These are phyloP conservation scores for Coelastrella sp. DNA, from an alignment of 139 green algal genomes.

Conservation along the genomic window DNA sequence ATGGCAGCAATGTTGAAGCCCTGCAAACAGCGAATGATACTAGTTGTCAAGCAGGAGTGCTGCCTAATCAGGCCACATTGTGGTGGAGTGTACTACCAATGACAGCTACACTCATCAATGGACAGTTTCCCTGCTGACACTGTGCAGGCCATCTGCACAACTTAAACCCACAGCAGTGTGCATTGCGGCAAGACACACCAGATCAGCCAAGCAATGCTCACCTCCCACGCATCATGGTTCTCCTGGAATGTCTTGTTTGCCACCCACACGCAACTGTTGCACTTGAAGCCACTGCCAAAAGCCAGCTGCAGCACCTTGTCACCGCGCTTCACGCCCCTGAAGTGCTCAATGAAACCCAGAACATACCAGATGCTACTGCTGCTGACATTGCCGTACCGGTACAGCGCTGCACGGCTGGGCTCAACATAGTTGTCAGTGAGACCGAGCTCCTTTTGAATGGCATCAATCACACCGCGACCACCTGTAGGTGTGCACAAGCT, in stretches of 20 bases:
- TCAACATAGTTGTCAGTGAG: conserved; percentile 68
- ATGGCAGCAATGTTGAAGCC: conserved; percentile 66
- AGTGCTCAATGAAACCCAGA: conserved; percentile 81
- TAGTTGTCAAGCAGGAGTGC: conserved; percentile 13
- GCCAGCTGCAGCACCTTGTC: conserved; percentile 93
- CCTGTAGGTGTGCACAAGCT: conserved; percentile 41
- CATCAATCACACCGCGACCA: conserved; percentile 94
- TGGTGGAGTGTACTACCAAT: not conserved
- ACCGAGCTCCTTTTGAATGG: conserved; percentile 95
- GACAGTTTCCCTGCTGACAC: not conserved
- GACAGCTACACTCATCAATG: not conserved
- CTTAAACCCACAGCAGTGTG: not conserved
- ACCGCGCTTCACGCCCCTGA: conserved; percentile 69
- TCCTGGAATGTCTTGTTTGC: conserved; percentile 69
- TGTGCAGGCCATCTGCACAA: not conserved
- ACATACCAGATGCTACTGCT: conserved; percentile 82
- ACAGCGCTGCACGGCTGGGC: conserved; percentile 86
- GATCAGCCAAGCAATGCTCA: not conserved
- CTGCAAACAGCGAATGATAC: conserved; percentile 54
- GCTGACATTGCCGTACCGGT: conserved; percentile 91
- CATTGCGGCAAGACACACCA: not conserved
- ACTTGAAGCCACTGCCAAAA: conserved; percentile 96
- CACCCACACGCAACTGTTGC: conserved; percentile 93
- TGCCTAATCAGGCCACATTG: not conserved
- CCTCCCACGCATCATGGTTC: conserved; percentile 20